phyloP scores from a whole-genome alignment of 2,329 filamentous ascomycete species.

The Dactylonectria macrodidyma region DNA sequence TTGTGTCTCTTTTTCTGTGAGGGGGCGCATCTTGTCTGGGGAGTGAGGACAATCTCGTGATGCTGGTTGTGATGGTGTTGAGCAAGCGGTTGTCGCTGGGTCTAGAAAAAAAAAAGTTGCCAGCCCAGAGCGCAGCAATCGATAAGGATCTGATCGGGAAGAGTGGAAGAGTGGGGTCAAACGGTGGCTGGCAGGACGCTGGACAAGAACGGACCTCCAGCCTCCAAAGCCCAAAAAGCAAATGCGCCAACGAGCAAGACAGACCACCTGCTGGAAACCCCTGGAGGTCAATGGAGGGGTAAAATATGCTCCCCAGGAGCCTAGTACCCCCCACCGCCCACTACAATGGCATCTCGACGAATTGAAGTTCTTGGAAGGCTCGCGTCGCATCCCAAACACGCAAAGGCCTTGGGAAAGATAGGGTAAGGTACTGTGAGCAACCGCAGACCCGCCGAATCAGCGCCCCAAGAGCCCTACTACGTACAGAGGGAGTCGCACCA shows the following conservation, averaged over 20 bases:
- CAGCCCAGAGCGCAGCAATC: conserved; percentile 26
- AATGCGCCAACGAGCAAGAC: neutral
- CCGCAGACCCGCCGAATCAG: conserved; percentile 43
- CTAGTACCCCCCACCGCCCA: conserved; percentile 9
- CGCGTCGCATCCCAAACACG: conserved; percentile 1
- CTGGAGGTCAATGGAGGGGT: conserved; percentile 28
- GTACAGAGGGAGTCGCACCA: conserved; percentile 37
- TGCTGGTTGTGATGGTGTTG: conserved; percentile 32
- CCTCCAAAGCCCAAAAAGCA: neutral
- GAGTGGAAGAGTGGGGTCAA: conserved; percentile 14
- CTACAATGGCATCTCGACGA: conserved; percentile 15
- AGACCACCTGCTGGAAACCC: neutral
- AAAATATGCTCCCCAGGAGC: conserved; percentile 11
- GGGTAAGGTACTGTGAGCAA: conserved; percentile 38
- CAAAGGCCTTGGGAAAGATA: conserved; percentile 28
- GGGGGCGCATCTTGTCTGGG: conserved; percentile 76
- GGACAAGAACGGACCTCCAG: too few species aligned
- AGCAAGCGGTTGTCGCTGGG: conserved; percentile 19
- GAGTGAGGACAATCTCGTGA: conserved; percentile 16
- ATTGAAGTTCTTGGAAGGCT: conserved; percentile 9
- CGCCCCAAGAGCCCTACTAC: conserved; percentile 26
- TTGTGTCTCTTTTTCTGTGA: conserved; percentile 85
- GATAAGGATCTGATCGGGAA: conserved; percentile 44
- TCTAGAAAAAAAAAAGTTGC: conserved; percentile 42
- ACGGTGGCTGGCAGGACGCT: neutral